Evolutionary conservation across 1,284 basidiomycete species (phyloP).

Genomic region (Tilletia walkeri): DNA sequence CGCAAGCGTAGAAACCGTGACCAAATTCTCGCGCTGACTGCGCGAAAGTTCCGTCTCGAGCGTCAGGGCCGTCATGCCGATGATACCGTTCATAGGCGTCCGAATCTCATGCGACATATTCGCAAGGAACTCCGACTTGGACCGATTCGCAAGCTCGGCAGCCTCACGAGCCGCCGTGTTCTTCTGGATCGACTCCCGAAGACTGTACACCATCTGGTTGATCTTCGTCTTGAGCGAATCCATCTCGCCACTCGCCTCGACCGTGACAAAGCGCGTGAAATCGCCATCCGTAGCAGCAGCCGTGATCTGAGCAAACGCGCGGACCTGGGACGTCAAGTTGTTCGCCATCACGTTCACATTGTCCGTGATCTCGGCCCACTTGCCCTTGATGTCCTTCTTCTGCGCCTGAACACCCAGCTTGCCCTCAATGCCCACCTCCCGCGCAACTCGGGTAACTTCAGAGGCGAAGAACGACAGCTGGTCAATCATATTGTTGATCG

Average conservation of each 20-base stretch:
- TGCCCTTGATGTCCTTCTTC: slow-evolving; percentile 93
- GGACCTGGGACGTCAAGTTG: slow-evolving; percentile 95
- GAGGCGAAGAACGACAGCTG: slow-evolving; percentile 76
- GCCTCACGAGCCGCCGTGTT: slow-evolving; percentile 97
- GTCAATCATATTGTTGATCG: slow-evolving; percentile 60
- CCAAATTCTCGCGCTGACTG: slow-evolving; percentile 87
- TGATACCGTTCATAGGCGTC: slow-evolving; percentile 69
- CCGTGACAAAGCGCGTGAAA: slow-evolving; percentile 98
- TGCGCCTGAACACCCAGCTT: slow-evolving; percentile 97
- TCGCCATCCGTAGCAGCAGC: slow-evolving; percentile 98
- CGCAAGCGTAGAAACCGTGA: slow-evolving; percentile 92
- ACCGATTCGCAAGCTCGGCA: slow-evolving; percentile 85
- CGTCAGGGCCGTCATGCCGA: slow-evolving; percentile 98
- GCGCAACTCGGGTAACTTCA: slow-evolving; percentile 90
- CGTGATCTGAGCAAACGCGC: slow-evolving; percentile 97
- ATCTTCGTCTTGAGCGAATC: slow-evolving; percentile 99
- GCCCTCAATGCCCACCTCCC: slow-evolving; percentile 92
- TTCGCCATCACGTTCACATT: slow-evolving; percentile 62
- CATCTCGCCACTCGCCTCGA: slow-evolving; percentile 98
- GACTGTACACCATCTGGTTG: slow-evolving; percentile 98
- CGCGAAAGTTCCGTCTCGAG: slow-evolving; percentile 86
- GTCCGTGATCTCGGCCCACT: slow-evolving; percentile 97
- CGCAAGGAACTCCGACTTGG: slow-evolving; percentile 83
- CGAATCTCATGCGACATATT: slow-evolving; percentile 57
- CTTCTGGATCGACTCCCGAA: slow-evolving; percentile 96